These are phyloP conservation scores for Crithidia fasciculata DNA, from an alignment of 208 protist genomes.

Conservation along the genomic window DNA sequence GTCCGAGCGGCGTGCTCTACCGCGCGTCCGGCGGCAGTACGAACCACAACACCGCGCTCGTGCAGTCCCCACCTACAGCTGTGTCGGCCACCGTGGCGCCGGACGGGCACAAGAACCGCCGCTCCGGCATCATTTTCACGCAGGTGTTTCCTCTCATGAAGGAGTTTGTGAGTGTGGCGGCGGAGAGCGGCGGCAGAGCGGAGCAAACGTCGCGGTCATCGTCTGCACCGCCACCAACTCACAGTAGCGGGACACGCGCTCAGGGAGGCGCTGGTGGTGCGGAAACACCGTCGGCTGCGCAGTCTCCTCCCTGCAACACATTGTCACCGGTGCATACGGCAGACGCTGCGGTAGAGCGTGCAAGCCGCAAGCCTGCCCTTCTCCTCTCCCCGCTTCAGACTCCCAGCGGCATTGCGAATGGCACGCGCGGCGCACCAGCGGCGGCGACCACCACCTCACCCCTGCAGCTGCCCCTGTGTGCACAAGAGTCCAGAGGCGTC, in stretches of 20 bases:
- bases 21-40: background rate
- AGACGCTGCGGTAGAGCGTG: background rate
- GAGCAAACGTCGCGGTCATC: background rate
- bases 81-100: background rate
- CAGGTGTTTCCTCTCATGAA: constrained; percentile 27
- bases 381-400: background rate
- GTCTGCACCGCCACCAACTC: constrained; percentile 3
- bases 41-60: background rate
- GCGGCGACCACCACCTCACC: background rate
- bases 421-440: background rate
- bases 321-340: background rate
- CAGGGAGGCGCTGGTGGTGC: background rate
- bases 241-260: background rate
- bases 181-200: background rate
- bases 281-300: background rate
- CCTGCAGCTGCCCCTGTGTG: constrained; percentile 14
- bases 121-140: constrained; percentile 17
- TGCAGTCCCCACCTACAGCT: background rate
- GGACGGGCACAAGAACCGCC: background rate
- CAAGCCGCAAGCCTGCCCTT: background rate
- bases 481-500: background rate
- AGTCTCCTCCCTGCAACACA: background rate
- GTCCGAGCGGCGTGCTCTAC: constrained; percentile 7
- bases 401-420: background rate
- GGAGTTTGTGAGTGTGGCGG: constrained; percentile 10